phyloP scores from a whole-genome alignment of 179 eudicot genomes.

The Kewa caespitosa region DNA sequence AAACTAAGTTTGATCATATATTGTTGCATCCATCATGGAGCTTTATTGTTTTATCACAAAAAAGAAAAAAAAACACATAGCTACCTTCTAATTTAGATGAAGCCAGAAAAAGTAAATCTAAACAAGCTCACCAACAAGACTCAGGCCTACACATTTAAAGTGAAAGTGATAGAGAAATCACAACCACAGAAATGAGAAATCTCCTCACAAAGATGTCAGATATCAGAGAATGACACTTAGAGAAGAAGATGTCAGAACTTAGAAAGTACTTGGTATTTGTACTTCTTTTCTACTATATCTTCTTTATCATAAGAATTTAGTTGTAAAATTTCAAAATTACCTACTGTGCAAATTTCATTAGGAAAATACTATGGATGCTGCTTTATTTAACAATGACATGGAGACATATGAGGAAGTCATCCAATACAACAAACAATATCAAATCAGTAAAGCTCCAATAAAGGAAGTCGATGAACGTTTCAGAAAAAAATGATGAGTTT shows the following conservation, averaged over 20 bases:
- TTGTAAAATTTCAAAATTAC: not conserved
- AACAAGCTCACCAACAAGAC: not conserved
- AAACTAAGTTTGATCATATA: too few relatives aligned
- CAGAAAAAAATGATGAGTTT: not conserved
- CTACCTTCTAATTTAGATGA: not conserved
- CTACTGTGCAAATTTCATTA: not conserved
- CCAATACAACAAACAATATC: not conserved
- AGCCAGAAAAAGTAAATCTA: not conserved
- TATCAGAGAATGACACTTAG: too few relatives aligned
- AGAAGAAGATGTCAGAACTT: too few relatives aligned
- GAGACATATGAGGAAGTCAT: constrained; percentile 2
- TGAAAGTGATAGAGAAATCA: not conserved
- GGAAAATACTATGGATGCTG: not conserved
- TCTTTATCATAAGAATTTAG: too few relatives aligned
- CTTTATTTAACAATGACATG: not conserved
- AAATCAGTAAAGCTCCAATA: not conserved
- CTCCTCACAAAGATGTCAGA: too few relatives aligned
- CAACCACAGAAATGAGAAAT: not conserved
- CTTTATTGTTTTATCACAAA: too few relatives aligned
- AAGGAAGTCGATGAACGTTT: not conserved
- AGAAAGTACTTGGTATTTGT: too few relatives aligned
- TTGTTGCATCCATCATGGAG: too few relatives aligned
- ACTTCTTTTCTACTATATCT: too few relatives aligned
- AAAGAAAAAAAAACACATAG: too few relatives aligned
- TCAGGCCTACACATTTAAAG: not conserved